Percentiles rank a stretch among this genome's conserved stretches.
Conservation (phyloP, 1,139 yeast genomes). For the Taiozyma onychis region DNA sequence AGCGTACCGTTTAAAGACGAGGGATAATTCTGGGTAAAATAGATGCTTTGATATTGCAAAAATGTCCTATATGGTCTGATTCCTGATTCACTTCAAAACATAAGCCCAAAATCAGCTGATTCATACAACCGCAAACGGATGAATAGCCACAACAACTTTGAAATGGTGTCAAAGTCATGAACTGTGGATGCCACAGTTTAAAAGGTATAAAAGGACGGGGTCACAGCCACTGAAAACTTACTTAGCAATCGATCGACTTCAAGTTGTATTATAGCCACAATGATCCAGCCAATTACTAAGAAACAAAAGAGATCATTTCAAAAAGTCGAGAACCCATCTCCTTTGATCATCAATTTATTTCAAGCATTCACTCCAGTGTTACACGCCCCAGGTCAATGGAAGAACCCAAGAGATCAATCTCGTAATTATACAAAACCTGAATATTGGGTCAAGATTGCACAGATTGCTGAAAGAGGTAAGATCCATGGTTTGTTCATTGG, state of each 20-base stretch:
- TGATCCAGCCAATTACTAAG: constrained; percentile 3
- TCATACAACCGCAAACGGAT: background rate
- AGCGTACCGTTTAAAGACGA: background rate
- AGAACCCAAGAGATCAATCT: constrained; percentile 10
- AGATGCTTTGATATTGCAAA: too few relatives aligned
- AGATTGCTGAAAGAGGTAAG: constrained; percentile 12
- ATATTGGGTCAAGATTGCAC: constrained; percentile 9
- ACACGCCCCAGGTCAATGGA: constrained; percentile 14
- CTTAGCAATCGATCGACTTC: background rate
- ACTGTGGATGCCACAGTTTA: background rate
- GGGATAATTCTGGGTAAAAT: too few relatives aligned
- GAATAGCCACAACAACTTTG: background rate
- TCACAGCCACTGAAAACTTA: background rate
- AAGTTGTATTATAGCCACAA: background rate
- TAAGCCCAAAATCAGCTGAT: background rate
- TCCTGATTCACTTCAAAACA: too few relatives aligned
- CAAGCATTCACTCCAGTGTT: constrained; percentile 10
- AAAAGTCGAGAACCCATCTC: constrained; percentile 7
- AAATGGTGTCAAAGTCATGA: background rate
- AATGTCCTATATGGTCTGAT: background rate
- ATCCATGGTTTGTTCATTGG: constrained; percentile 11
- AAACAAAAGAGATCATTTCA: constrained; percentile 7
- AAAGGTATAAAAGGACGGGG: background rate
- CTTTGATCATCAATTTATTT: constrained; percentile 8
- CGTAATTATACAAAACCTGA: constrained; percentile 9